Evolutionary conservation across 2,329 filamentous ascomycete genomes (phyloP).

Genomic region (Botryotinia convoluta): DNA sequence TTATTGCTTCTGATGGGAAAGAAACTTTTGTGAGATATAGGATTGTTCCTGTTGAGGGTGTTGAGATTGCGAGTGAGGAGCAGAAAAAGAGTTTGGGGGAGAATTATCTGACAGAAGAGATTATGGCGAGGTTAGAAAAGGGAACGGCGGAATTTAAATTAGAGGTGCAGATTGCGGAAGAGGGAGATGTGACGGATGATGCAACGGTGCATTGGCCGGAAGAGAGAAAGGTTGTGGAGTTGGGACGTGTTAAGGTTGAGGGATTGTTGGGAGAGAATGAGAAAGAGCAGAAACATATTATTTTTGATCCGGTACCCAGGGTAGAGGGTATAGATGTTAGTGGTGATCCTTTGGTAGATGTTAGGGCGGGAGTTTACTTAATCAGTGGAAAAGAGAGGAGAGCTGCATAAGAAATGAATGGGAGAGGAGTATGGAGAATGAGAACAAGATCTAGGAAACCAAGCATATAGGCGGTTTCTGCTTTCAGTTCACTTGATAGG

Average conservation of each 20-base stretch:
- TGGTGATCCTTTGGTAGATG: conserved; percentile 54
- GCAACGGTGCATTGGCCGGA: conserved; percentile 54
- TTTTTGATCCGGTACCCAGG: conserved; percentile 58
- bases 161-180: conserved; percentile 49
- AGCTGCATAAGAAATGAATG: background rate
- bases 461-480: background rate
- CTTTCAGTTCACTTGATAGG: background rate
- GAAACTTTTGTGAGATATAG: conserved; percentile 49
- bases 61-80: conserved; percentile 41
- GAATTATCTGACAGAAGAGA: conserved; percentile 50
- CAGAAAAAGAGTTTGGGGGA: conserved; percentile 41
- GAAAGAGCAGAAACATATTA: conserved; percentile 50
- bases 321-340: conserved; percentile 52
- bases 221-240: conserved; percentile 47
- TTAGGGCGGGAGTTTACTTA: conserved; percentile 55
- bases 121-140: conserved; percentile 40
- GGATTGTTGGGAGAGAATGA: conserved; percentile 41
- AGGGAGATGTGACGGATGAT: conserved; percentile 48
- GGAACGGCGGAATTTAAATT: conserved; percentile 47
- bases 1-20: conserved; percentile 43
- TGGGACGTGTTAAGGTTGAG: conserved; percentile 49
- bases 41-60: conserved; percentile 46
- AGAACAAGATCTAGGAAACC: background rate
- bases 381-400: conserved; percentile 53
- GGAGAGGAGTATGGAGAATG: background rate